Evolutionary conservation across 768 basidiomycete species (phyloP).

Genomic region (Lactarius hatsudake): DNA sequence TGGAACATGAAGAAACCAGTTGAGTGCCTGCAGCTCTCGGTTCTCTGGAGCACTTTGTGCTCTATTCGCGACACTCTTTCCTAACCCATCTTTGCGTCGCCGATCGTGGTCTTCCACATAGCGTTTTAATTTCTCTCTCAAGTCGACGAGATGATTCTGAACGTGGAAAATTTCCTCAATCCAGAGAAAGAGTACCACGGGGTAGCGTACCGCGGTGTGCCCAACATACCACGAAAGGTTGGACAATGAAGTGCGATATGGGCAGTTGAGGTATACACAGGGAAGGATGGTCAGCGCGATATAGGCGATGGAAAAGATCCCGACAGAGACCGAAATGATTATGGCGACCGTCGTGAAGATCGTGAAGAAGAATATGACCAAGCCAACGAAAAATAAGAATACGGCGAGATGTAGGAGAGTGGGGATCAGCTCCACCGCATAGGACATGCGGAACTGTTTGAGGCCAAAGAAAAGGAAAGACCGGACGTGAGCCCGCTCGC

Average conservation of each 20-base stretch:
- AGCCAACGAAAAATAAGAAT: slow-evolving; percentile 23
- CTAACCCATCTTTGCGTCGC: neutral
- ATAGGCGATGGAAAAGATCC: slow-evolving; percentile 6
- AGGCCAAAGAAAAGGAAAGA: slow-evolving; percentile 20
- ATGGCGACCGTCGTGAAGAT: slow-evolving; percentile 9
- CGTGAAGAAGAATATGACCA: slow-evolving; percentile 13
- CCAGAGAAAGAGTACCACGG: neutral
- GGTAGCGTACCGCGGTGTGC: neutral
- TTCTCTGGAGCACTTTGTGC: neutral
- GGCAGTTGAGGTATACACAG: neutral
- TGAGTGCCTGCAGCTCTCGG: neutral
- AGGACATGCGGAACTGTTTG: neutral
- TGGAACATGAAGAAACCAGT: neutral
- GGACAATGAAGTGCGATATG: slow-evolving; percentile 21
- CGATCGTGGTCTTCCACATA: neutral
- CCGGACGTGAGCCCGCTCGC: slow-evolving; percentile 12
- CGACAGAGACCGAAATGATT: neutral
- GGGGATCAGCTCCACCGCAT: slow-evolving; percentile 10
- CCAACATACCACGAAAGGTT: slow-evolving; percentile 2
- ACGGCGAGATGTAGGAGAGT: slow-evolving; percentile 20
- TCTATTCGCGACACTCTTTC: neutral
- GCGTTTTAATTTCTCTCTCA: neutral
- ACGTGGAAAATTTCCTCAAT: neutral
- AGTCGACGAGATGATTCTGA: neutral
- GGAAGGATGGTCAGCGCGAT: slow-evolving; percentile 12